phyloP scores from a whole-genome alignment of 2,329 filamentous ascomycete genomes.

The Alternaria tenuissima region DNA sequence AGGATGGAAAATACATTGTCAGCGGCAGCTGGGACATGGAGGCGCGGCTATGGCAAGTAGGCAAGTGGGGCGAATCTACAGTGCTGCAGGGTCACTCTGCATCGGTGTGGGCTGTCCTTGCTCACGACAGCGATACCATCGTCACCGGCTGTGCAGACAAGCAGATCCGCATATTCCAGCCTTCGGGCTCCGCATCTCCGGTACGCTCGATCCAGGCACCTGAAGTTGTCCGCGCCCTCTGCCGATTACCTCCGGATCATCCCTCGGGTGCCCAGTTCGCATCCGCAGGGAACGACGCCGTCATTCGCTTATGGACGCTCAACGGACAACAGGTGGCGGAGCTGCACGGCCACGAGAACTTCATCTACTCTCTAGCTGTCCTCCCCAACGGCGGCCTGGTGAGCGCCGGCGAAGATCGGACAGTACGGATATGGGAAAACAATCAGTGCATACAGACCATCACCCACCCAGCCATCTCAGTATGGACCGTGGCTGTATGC shows the following conservation, averaged over 20 bases:
- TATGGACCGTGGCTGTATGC: constrained; percentile 91
- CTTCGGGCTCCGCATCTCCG: constrained; percentile 69
- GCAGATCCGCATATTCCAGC: constrained; percentile 82
- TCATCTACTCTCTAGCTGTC: constrained; percentile 85
- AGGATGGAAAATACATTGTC: constrained; percentile 76
- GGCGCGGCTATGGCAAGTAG: constrained; percentile 85
- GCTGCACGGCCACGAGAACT: constrained; percentile 89
- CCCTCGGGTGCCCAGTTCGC: constrained; percentile 89
- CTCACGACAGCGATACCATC: constrained; percentile 79
- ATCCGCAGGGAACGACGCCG: constrained; percentile 90
- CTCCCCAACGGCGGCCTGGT: constrained; percentile 87
- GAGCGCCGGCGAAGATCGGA: constrained; percentile 94
- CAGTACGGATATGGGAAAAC: constrained; percentile 86
- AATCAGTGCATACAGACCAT: constrained; percentile 90
- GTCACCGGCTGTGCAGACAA: constrained; percentile 87
- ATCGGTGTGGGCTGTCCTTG: constrained; percentile 90
- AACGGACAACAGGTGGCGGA: constrained; percentile 78
- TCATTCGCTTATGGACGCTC: constrained; percentile 86
- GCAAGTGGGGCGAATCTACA: constrained; percentile 80
- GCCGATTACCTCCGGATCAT: constrained; percentile 77
- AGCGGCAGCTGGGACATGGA: constrained; percentile 95
- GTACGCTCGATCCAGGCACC: constrained; percentile 72
- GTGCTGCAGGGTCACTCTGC: constrained; percentile 79
- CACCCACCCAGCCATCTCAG: constrained; percentile 94
- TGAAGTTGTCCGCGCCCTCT: constrained; percentile 86